phyloP scores from a whole-genome alignment of 768 basidiomycete species.

The Tylopilus balloui region DNA sequence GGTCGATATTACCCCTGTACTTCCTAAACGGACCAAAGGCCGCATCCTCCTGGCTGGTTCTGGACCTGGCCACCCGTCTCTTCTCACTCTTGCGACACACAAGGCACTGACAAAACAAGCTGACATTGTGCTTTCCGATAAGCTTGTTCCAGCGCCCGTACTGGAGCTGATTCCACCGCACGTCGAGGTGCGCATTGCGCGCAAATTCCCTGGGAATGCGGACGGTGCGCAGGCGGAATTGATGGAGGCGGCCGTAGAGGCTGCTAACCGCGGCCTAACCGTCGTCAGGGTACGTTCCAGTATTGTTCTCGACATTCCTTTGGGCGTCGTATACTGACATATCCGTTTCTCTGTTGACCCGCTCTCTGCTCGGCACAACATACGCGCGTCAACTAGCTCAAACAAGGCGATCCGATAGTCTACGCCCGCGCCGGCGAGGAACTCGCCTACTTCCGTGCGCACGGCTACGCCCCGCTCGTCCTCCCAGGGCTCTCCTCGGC shows the following conservation, averaged over 20 bases:
- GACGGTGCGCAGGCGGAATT: conserved; percentile 93
- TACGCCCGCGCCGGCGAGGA: conserved; percentile 96
- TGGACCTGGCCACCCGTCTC: conserved; percentile 90
- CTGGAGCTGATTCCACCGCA: conserved; percentile 75
- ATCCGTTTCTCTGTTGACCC: neutral
- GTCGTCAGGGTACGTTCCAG: conserved; percentile 72
- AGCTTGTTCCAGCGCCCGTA: conserved; percentile 88
- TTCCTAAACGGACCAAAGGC: conserved; percentile 38
- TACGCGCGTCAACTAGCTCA: conserved; percentile 50
- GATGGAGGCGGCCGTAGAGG: conserved; percentile 88
- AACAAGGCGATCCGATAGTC: conserved; percentile 95
- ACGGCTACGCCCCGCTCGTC: conserved; percentile 79
- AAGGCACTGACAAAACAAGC: conserved; percentile 73
- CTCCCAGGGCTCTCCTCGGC: conserved; percentile 90
- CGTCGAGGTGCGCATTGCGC: conserved; percentile 80
- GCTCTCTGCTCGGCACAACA: neutral
- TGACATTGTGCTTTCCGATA: conserved; percentile 90
- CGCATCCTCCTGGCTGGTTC: conserved; percentile 90
- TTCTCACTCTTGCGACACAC: conserved; percentile 86
- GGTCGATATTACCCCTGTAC: conserved; percentile 14
- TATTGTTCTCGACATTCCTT: conserved; percentile 3
- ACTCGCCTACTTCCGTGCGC: conserved; percentile 83
- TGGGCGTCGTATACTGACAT: neutral
- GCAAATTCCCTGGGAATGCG: conserved; percentile 96
- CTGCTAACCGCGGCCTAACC: conserved; percentile 70